Evolutionary conservation across 331 rosid genomes (phyloP), one percentile per base, ranked within the genome.

Genomic region (Stylosanthes scabra): DNA sequence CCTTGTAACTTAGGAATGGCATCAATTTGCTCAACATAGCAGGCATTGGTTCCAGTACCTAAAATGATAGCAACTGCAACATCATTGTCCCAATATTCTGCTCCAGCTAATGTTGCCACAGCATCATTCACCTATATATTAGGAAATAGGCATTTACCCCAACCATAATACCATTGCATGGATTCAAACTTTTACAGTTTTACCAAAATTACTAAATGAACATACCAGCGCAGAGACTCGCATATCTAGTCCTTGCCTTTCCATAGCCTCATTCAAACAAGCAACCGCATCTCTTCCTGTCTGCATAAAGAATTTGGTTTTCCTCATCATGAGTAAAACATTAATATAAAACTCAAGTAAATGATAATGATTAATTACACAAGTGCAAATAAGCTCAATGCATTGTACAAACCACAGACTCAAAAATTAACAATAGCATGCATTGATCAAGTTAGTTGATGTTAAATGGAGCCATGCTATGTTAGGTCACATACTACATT

Each of bases 21-120:
- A 80, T 81, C 79, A 12, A 63, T 80, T 61, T 85, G 86, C 68
- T 93, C 98, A 9, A 91, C 86, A 59, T 93, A 93, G 80, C 98
- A 91, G 72, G 98, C 98, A 57, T 91, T 93, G 55, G 97, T 93
- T 85, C 98, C 98, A 0, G 98, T 93, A 31, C 98, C 98, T 86
- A 93, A 85, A 86, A 93, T 91, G 45, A 89, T 93, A 63, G 98
- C 98, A 78, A 86, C 95, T 84, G 78, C 68, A 39, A 89, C 97
- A 80, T 93, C 96, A 55, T 88, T 80, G 44, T 93, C 98, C 80
- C 86, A 93, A 70, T 91, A 93, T 80, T 88, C 83, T 52, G 98
- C 98, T 81, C 97, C 98, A 3, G 98, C 97, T 79, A 93, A 83
- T 37, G 98, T 93, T 68, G 86, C 98, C 58, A 91, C 98, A 2